Conservation (phyloP, 106 monocot species). For the Iris macrosiphon region DNA sequence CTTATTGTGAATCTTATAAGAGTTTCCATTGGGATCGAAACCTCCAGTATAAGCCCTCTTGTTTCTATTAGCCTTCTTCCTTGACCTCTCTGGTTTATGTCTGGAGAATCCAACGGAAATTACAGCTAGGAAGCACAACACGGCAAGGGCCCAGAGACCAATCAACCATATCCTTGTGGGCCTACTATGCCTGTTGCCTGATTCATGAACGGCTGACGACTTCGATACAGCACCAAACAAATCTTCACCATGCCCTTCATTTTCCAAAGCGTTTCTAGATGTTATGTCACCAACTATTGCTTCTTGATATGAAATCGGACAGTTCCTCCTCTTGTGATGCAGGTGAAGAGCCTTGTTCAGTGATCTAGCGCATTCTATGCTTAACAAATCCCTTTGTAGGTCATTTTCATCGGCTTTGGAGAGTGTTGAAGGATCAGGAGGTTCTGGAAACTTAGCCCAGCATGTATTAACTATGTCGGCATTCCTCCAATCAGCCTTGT, state of each 20-base stretch:
- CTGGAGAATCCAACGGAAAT: constrained; percentile 54
- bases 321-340: constrained; percentile 67
- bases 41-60: constrained; percentile 24
- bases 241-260: background rate
- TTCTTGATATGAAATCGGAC: constrained; percentile 6
- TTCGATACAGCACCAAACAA: background rate
- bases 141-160: constrained; percentile 68
- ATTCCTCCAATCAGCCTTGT: constrained; percentile 91
- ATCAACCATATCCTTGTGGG: constrained; percentile 55
- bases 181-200: constrained; percentile 5
- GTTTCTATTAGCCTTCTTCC: constrained; percentile 30
- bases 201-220: constrained; percentile 1
- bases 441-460: constrained; percentile 96
- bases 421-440: constrained; percentile 63
- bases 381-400: constrained; percentile 62
- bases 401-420: constrained; percentile 19
- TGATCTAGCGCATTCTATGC: constrained; percentile 75
- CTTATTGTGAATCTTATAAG: constrained; percentile 11
- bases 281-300: background rate
- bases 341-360: constrained; percentile 73
- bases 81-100: constrained; percentile 19
- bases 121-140: constrained; percentile 55
- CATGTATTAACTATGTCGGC: constrained; percentile 76
- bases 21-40: constrained; percentile 4
- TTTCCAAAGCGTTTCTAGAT: background rate